Evolutionary conservation across 257 asterid species (phyloP).

Genomic region (Solanum chilense): DNA sequence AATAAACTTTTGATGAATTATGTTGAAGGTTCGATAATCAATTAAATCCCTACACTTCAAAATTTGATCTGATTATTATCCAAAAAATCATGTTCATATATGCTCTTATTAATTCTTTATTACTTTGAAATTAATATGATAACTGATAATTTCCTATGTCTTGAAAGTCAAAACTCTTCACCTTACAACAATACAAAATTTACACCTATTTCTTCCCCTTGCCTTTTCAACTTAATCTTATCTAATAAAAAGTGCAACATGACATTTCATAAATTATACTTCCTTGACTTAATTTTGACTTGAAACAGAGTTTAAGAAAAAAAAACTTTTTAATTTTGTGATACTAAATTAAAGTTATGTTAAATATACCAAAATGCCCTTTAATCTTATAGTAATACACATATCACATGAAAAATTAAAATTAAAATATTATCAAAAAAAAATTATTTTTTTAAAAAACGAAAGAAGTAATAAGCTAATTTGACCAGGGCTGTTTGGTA

Average conservation of each 20-base stretch:
- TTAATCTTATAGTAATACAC: accelerated
- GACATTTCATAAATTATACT: background rate
- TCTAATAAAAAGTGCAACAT: background rate
- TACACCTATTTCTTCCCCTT: background rate
- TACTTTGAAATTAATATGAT: background rate
- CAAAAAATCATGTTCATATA: background rate
- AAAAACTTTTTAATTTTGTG: too few relatives aligned
- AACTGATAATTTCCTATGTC: background rate
- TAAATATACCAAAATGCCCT: accelerated
- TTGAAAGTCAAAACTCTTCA: background rate
- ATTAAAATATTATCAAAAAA: too few relatives aligned
- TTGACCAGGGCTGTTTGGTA: background rate
- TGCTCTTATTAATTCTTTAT: background rate
- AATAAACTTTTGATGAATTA: too few relatives aligned
- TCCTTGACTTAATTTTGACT: accelerated
- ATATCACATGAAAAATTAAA: accelerated
- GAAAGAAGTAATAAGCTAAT: background rate
- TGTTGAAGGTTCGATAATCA: background rate
- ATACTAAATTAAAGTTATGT: too few relatives aligned
- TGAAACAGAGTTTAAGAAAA: accelerated
- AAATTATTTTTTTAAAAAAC: too few relatives aligned
- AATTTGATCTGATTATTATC: background rate
- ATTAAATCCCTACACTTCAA: background rate
- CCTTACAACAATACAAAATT: background rate
- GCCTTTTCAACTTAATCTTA: background rate